Evolutionary conservation across 2,329 filamentous ascomycete species (phyloP), one percentile per base, ranked within the genome.

Genomic region (Geosmithia flava): DNA sequence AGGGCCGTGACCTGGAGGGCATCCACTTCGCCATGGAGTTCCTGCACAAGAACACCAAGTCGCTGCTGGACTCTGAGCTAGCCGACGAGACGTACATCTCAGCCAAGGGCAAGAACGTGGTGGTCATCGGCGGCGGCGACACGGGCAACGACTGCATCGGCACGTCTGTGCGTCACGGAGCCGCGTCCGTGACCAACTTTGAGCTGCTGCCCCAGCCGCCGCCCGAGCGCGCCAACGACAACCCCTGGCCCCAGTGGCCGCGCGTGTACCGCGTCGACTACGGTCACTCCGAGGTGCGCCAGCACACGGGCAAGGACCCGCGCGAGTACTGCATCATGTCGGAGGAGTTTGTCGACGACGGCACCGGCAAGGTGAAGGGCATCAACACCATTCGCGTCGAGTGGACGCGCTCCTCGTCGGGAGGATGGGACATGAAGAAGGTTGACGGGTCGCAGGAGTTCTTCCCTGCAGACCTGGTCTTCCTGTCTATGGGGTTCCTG

Each of bases 341-440:
- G 17, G 91, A 94, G 71, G 87, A 95, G 59, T 97, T 97, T 57
- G 87, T 94, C 52, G 87, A 90, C 55, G 88, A 95, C 58, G 90
- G 88, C 52, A 79, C 69, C 46, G 90, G 90, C 62, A 83, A 84
- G 54, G 88, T 97, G 61, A 94, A 89, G 74, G 91, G 91, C 53
- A 95, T 97, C 75, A 95, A 93, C 69, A 95, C 89, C 42, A 80
- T 93, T 50, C 88, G 91, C 48, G 90, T 97, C 42, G 90, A 96
- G 65, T 97, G 91, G 91, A 93, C 88, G 57, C 93, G 90, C 75
- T 87, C 82, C 48, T 76, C 87, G 27, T 83, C 80, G 52, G 90
- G 90, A 55, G 90, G 90, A 43, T 97, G 91, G 91, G 91, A 96
- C 68, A 96, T 97, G 89, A 95, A 95, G 78, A 91, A 95, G 66